Evolutionary conservation across 148 eudicot genomes (phyloP).

Genomic region (Rhododendron ferrugineum): DNA sequence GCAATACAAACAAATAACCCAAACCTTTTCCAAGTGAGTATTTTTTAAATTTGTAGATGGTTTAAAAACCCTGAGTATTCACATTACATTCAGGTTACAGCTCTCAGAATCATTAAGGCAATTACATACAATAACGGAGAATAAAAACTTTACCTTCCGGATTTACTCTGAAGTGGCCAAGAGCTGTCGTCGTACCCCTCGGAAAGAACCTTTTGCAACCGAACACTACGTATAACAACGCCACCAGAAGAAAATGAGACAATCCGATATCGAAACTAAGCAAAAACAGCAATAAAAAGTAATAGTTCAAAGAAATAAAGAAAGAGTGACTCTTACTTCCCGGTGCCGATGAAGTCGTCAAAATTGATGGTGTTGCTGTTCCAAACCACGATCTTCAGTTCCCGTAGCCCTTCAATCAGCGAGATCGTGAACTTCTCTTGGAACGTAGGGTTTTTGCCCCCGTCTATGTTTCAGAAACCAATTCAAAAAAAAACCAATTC

Average conservation of each 20-base stretch:
- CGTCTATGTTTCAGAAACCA: slow-evolving; percentile 40
- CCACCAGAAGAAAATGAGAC: not conserved
- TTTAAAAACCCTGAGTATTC: not conserved
- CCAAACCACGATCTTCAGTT: slow-evolving; percentile 62
- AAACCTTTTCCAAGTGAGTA: not conserved
- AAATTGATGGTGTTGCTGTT: slow-evolving; percentile 74
- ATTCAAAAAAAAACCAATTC: not conserved
- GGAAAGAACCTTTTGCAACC: slow-evolving; percentile 63
- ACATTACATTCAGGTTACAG: not conserved
- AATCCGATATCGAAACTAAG: not conserved
- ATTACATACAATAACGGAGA: not conserved
- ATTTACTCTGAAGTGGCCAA: slow-evolving; percentile 79
- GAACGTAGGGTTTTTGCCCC: slow-evolving; percentile 83
- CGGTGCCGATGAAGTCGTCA: slow-evolving; percentile 88
- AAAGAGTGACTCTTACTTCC: slow-evolving; percentile 48
- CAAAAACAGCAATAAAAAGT: not conserved
- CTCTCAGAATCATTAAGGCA: not conserved
- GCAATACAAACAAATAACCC: not conserved
- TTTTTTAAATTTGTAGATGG: not conserved
- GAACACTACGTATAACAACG: slow-evolving; percentile 37
- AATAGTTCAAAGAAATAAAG: not conserved
- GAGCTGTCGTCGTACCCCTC: slow-evolving; percentile 72
- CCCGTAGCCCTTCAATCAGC: slow-evolving; percentile 75
- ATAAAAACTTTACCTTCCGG: slow-evolving; percentile 51
- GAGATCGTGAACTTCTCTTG: slow-evolving; percentile 83